These are phyloP conservation scores for Triticum timopheevii DNA, from an alignment of 176 grass and related monocot species.

Conservation along the genomic window DNA sequence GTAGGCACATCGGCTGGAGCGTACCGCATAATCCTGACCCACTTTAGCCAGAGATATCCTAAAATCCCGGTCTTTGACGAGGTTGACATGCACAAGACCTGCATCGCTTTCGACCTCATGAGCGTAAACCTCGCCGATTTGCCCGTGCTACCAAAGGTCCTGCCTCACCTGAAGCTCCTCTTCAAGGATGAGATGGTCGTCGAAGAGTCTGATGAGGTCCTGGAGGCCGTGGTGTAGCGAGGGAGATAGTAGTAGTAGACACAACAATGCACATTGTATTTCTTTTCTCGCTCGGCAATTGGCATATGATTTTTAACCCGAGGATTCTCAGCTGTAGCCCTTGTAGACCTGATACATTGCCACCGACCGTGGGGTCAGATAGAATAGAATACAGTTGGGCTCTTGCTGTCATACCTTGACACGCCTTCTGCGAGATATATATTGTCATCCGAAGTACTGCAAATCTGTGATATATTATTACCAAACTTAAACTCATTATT, in stretches of 20 bases:
- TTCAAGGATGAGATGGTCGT: constrained; percentile 65
- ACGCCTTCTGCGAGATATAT: neutral
- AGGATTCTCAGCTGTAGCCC: neutral
- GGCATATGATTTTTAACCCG: constrained; percentile 27
- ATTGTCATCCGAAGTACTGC: neutral
- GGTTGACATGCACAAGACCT: constrained; percentile 69
- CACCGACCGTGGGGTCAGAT: neutral
- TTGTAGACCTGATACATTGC: constrained; percentile 15
- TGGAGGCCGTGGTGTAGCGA: constrained; percentile 59
- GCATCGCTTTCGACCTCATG: constrained; percentile 91
- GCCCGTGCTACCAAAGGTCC: constrained; percentile 66
- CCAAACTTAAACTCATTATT: too few species aligned
- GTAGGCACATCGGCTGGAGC: constrained; percentile 74
- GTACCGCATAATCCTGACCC: constrained; percentile 83
- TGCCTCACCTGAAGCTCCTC: constrained; percentile 75
- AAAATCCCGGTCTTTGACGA: constrained; percentile 90
- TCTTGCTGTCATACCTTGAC: neutral
- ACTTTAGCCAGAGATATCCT: constrained; percentile 96
- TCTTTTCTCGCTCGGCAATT: neutral
- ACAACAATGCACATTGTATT: constrained; percentile 11
- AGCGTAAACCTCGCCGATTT: constrained; percentile 75
- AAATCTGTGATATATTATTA: neutral
- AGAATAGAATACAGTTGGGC: constrained; percentile 18
- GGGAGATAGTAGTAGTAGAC: constrained; percentile 24
- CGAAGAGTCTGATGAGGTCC: constrained; percentile 63